phyloP scores from a whole-genome alignment of 148 eudicot genomes.

The Selenicereus undatus region DNA sequence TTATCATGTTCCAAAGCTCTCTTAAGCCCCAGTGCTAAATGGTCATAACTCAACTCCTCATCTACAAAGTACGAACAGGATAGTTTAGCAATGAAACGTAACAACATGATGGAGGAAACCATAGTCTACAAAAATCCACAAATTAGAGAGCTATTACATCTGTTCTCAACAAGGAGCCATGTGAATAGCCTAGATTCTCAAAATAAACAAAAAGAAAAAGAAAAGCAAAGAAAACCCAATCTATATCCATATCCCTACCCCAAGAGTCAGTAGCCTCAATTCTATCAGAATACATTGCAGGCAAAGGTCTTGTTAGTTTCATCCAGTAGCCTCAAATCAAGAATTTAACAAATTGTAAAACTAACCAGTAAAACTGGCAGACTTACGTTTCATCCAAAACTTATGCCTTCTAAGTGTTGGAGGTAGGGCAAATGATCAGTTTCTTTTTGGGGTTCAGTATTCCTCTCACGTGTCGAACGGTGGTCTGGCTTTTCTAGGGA shows the following conservation, averaged over 20 bases:
- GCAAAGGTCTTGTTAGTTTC: background rate
- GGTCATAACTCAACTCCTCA: conserved; percentile 68
- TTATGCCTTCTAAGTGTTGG: background rate
- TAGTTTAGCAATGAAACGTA: background rate
- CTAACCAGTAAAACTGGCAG: background rate
- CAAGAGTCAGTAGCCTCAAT: background rate
- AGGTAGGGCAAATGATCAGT: too few relatives aligned
- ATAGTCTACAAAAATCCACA: background rate
- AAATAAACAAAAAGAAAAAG: too few relatives aligned
- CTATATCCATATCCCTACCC: too few relatives aligned
- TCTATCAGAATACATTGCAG: background rate
- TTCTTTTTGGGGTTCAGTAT: too few relatives aligned
- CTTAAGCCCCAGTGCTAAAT: conserved; percentile 73
- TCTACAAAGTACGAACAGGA: conserved; percentile 34
- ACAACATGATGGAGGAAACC: background rate
- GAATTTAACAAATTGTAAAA: background rate
- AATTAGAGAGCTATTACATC: background rate
- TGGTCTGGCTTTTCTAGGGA: too few relatives aligned
- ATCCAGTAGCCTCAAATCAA: too few relatives aligned
- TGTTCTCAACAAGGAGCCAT: background rate
- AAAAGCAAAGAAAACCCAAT: too few relatives aligned
- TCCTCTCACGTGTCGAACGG: too few relatives aligned
- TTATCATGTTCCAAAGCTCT: conserved; percentile 65
- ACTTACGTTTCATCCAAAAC: background rate
- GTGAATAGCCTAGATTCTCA: background rate